Evolutionary conservation across 2,329 filamentous ascomycete genomes (phyloP).

Genomic region (Fusarium cicatricum): DNA sequence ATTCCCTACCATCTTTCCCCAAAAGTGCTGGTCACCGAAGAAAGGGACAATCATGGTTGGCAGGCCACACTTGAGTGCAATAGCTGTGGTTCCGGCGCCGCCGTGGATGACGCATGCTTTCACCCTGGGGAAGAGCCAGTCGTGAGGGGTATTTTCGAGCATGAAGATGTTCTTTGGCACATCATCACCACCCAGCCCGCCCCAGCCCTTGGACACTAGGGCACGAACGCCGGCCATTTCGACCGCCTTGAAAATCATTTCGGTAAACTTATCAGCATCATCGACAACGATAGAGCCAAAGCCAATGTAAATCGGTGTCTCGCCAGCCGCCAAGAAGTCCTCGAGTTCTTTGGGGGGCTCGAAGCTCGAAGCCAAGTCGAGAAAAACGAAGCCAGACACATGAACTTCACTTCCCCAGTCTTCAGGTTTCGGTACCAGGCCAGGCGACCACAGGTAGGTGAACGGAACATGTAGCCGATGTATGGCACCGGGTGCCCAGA

Average conservation of each 20-base stretch:
- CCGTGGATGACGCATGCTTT: conserved; percentile 76
- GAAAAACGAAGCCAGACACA: conserved; percentile 80
- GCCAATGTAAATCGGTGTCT: conserved; percentile 75
- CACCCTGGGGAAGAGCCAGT: conserved; percentile 78
- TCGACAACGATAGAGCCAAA: conserved; percentile 82
- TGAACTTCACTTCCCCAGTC: conserved; percentile 77
- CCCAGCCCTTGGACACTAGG: conserved; percentile 79
- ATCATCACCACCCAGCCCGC: conserved; percentile 68
- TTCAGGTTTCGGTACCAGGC: conserved; percentile 69
- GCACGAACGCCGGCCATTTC: conserved; percentile 72
- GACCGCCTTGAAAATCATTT: conserved; percentile 76
- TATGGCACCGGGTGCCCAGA: conserved; percentile 79
- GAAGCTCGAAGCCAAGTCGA: conserved; percentile 71
- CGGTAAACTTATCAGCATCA: conserved; percentile 72
- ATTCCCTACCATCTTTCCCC: conserved; percentile 74
- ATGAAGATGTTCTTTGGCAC: conserved; percentile 73
- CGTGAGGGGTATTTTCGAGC: conserved; percentile 78
- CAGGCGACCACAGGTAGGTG: conserved; percentile 76
- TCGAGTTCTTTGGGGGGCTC: conserved; percentile 63
- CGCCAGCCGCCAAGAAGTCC: conserved; percentile 64
- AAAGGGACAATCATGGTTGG: conserved; percentile 82
- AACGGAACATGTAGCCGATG: conserved; percentile 79
- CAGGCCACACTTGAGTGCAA: conserved; percentile 73
- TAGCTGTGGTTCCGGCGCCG: conserved; percentile 80
- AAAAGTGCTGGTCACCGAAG: conserved; percentile 82